A percentile compares a stretch with the other conserved stretches of the same genome.
These are phyloP conservation scores for Wickerhamomyces xylosicus DNA, from an alignment of 805 yeast species.

Conservation along the genomic window DNA sequence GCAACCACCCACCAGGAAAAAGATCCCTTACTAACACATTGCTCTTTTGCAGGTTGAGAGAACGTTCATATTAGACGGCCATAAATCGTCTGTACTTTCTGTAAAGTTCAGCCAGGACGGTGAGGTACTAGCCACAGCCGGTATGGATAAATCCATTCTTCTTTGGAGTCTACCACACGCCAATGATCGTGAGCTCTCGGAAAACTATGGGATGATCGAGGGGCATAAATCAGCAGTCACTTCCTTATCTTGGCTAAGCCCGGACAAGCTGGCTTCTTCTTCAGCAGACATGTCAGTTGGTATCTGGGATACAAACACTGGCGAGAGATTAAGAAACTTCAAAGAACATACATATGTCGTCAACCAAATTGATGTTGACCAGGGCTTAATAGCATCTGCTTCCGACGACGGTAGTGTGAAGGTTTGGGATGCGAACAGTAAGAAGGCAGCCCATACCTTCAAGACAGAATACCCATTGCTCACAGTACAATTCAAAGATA, in stretches of 20 bases:
- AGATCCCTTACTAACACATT: too few species aligned
- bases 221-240: slow-evolving; percentile 64
- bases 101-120: slow-evolving; percentile 41
- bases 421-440: slow-evolving; percentile 60
- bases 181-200: slow-evolving; percentile 4
- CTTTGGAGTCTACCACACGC: slow-evolving; percentile 19
- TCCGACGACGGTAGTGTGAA: slow-evolving; percentile 55
- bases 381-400: slow-evolving; percentile 36
- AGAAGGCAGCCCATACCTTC: slow-evolving; percentile 27
- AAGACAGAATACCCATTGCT: slow-evolving; percentile 49
- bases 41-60: background rate
- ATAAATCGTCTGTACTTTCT: background rate
- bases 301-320: slow-evolving; percentile 52
- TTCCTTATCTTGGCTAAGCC: slow-evolving; percentile 41
- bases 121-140: slow-evolving; percentile 46
- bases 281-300: slow-evolving; percentile 57
- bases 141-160: slow-evolving; percentile 40
- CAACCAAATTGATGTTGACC: slow-evolving; percentile 38
- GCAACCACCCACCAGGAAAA: too few species aligned
- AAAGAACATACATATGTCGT: slow-evolving; percentile 41
- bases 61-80: background rate
- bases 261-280: slow-evolving; percentile 36
- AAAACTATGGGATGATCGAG: slow-evolving; percentile 33
- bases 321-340: slow-evolving; percentile 42
- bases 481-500: slow-evolving; percentile 35